A percentile compares a stretch with the other conserved stretches of the same genome.
Conservation (phyloP, 2,329 filamentous ascomycete species). For the Tolypocladium paradoxum region DNA sequence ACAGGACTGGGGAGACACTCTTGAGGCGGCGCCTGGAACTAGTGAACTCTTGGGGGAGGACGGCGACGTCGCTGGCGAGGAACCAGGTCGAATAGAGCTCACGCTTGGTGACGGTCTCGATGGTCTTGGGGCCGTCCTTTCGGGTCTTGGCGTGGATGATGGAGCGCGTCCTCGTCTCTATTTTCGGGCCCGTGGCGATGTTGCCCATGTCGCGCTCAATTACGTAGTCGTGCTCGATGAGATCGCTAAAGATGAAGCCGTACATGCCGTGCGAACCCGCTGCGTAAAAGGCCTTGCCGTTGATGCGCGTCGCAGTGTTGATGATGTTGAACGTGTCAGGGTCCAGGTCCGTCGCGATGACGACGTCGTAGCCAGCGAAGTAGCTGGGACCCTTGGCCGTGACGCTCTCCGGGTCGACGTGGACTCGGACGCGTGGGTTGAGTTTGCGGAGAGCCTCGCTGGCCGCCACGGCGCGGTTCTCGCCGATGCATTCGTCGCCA, state of each 20-base stretch:
- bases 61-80: slow-evolving; percentile 68
- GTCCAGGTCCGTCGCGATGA: slow-evolving; percentile 82
- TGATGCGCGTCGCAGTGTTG: slow-evolving; percentile 76
- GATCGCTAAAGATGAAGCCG: slow-evolving; percentile 88
- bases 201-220: slow-evolving; percentile 81
- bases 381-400: slow-evolving; percentile 59
- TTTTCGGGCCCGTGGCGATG: slow-evolving; percentile 43
- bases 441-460: slow-evolving; percentile 68
- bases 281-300: slow-evolving; percentile 76
- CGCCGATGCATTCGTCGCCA: slow-evolving; percentile 56
- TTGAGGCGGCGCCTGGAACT: slow-evolving; percentile 58
- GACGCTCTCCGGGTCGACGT: slow-evolving; percentile 58
- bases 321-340: slow-evolving; percentile 64
- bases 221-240: slow-evolving; percentile 82
- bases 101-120: slow-evolving; percentile 83
- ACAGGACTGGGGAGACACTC: slow-evolving; percentile 73
- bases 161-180: slow-evolving; percentile 69
- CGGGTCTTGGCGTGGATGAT: slow-evolving; percentile 63
- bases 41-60: slow-evolving; percentile 56
- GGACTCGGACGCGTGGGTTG: slow-evolving; percentile 77
- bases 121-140: slow-evolving; percentile 54
- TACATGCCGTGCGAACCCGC: slow-evolving; percentile 82
- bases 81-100: slow-evolving; percentile 84
- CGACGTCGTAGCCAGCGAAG: slow-evolving; percentile 70
- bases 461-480: slow-evolving; percentile 76